phyloP scores from a whole-genome alignment of 345 rosid genomes.

The Eucalyptus pauciflora region DNA sequence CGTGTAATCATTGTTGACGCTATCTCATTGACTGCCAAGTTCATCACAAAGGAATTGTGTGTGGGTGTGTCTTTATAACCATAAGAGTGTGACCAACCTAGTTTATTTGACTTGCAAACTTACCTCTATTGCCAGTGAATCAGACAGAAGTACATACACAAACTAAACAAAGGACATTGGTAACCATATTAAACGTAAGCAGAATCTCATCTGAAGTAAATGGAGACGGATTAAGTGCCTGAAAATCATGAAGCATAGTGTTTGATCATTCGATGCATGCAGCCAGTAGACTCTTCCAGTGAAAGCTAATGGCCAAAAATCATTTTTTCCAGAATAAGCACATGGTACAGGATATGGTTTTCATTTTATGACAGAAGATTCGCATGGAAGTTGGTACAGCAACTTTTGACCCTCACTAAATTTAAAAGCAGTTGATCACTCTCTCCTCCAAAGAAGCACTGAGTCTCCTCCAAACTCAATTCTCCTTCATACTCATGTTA shows the following conservation, averaged over 20 bases:
- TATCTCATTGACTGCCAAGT: background rate
- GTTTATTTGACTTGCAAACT: background rate
- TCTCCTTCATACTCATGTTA: background rate
- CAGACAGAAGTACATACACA: background rate
- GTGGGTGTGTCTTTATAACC: background rate
- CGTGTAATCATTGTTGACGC: background rate
- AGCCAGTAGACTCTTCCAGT: background rate
- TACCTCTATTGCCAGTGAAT: background rate
- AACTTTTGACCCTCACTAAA: background rate
- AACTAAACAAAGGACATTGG: background rate
- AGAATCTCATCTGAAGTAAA: background rate
- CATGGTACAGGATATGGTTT: background rate
- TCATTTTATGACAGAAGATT: background rate
- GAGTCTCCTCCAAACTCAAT: background rate
- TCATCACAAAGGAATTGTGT: background rate
- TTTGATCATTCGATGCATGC: background rate
- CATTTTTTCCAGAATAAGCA: background rate
- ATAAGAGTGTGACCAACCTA: background rate
- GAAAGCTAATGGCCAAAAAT: background rate
- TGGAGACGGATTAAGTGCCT: background rate
- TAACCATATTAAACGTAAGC: background rate
- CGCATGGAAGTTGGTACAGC: background rate
- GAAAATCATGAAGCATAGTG: background rate
- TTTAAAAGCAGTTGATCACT: background rate
- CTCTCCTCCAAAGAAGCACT: background rate